Evolutionary conservation across 2,329 filamentous ascomycete genomes (phyloP).

Genomic region (Talaromyces sp.): DNA sequence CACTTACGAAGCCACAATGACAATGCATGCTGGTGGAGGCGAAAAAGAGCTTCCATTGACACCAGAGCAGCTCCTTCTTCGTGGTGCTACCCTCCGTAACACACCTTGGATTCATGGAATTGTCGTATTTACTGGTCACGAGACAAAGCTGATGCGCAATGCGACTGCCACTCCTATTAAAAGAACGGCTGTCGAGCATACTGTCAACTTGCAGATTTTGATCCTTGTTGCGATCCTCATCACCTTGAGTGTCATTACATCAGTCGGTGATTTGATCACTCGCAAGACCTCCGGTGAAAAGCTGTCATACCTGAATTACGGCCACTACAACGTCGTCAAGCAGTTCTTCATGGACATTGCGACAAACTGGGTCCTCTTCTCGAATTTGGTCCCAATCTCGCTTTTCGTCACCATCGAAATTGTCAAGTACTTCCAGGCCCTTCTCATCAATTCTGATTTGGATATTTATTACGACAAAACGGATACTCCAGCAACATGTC

Average conservation of each 20-base stretch:
- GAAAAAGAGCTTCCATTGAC: slow-evolving; percentile 88
- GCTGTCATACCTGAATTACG: slow-evolving; percentile 68
- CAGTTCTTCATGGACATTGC: slow-evolving; percentile 93
- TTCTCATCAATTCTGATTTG: slow-evolving; percentile 92
- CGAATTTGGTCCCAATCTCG: slow-evolving; percentile 91
- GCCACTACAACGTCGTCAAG: slow-evolving; percentile 59
- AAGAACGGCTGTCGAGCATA: slow-evolving; percentile 87
- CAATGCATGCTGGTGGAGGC: slow-evolving; percentile 80
- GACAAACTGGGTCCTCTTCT: slow-evolving; percentile 98
- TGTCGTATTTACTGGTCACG: slow-evolving; percentile 95
- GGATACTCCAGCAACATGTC: slow-evolving; percentile 90
- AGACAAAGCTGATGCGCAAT: slow-evolving; percentile 98
- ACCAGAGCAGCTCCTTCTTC: slow-evolving; percentile 86
- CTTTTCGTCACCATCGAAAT: slow-evolving; percentile 96
- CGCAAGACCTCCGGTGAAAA: slow-evolving; percentile 59
- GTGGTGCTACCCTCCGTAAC: slow-evolving; percentile 89
- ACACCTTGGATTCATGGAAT: slow-evolving; percentile 96
- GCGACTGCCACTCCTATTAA: slow-evolving; percentile 97
- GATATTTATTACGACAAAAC: slow-evolving; percentile 97
- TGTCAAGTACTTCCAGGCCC: slow-evolving; percentile 97
- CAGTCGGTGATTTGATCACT: slow-evolving; percentile 81
- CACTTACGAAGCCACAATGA: slow-evolving; percentile 94
- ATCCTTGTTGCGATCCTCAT: slow-evolving; percentile 82
- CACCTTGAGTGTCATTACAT: slow-evolving; percentile 79
- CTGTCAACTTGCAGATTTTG: slow-evolving; percentile 89